A percentile compares a stretch with the other conserved stretches of the same genome.
Evolutionary conservation across 1,284 basidiomycete genomes (phyloP).

Genomic region (Cerrena zonata): DNA sequence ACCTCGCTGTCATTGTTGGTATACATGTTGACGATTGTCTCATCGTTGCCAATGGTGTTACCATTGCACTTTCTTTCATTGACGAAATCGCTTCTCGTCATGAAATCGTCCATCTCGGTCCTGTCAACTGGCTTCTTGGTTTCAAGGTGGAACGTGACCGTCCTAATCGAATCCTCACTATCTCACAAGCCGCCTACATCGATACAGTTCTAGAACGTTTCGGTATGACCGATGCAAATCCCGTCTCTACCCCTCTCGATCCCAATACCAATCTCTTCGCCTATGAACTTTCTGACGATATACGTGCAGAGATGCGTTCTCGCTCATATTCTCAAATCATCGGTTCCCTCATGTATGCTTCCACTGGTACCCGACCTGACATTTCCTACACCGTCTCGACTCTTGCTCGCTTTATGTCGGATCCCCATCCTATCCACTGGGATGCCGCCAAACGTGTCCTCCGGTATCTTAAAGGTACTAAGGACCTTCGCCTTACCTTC

Average conservation of each 20-base stretch:
- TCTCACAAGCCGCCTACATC: background rate
- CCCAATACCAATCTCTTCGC: background rate
- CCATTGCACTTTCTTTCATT: background rate
- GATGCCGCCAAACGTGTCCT: constrained; percentile 32
- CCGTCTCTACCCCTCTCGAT: background rate
- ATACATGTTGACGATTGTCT: background rate
- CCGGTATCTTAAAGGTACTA: constrained; percentile 36
- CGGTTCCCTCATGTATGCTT: too few relatives aligned
- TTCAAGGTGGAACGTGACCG: background rate
- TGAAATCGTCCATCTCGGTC: background rate
- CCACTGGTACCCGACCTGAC: constrained; percentile 32
- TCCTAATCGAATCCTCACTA: background rate
- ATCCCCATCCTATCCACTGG: constrained; percentile 28
- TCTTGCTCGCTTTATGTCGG: constrained; percentile 30
- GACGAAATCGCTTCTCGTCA: background rate
- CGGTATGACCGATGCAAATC: background rate
- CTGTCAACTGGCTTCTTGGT: background rate
- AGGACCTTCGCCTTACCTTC: constrained; percentile 26
- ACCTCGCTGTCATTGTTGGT: background rate
- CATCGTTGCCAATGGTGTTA: background rate
- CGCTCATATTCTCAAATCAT: constrained; percentile 25
- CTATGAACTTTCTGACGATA: background rate
- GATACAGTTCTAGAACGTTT: background rate
- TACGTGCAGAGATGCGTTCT: background rate
- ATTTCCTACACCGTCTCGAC: constrained; percentile 32